Evolutionary conservation across 352 stramenopile species (phyloP).

Genomic region (Globisporangium takayamanum): DNA sequence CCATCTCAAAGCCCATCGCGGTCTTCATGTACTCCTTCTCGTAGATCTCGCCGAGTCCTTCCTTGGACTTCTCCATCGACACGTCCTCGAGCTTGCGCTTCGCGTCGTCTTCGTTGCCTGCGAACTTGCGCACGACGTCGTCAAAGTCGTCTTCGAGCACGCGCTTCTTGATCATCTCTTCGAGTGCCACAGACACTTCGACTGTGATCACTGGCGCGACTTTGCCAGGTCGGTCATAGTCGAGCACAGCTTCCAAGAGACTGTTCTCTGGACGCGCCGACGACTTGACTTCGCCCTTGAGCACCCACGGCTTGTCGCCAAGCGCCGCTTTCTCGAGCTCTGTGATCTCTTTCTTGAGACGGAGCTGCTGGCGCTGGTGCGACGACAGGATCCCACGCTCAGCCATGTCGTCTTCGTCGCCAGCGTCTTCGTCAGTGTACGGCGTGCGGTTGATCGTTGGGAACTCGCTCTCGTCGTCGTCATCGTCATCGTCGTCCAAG

Average conservation of each 20-base stretch:
- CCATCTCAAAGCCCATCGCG: conserved; percentile 88
- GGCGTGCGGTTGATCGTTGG: conserved; percentile 42
- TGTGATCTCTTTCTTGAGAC: conserved; percentile 78
- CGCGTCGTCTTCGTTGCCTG: conserved; percentile 57
- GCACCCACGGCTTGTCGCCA: conserved; percentile 91
- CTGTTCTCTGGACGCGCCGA: conserved; percentile 88
- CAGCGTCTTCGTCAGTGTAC: conserved; percentile 47
- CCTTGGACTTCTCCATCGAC: conserved; percentile 89
- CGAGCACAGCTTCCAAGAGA: conserved; percentile 89
- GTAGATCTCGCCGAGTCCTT: conserved; percentile 92
- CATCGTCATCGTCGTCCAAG: conserved; percentile 32
- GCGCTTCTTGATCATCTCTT: conserved; percentile 93
- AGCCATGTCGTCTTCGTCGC: conserved; percentile 60
- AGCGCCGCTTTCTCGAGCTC: conserved; percentile 85
- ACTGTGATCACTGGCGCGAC: conserved; percentile 89
- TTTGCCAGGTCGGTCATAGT: conserved; percentile 92
- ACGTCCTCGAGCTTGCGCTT: conserved; percentile 90
- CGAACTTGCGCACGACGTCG: conserved; percentile 90
- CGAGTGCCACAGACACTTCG: conserved; percentile 87
- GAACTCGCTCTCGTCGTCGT: conserved; percentile 54
- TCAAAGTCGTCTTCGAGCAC: conserved; percentile 95
- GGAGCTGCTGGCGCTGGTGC: conserved; percentile 59
- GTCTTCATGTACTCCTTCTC: conserved; percentile 96
- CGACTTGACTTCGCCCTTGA: conserved; percentile 89
- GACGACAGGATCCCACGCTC: conserved; percentile 80